Evolutionary conservation across 140 eudicot genomes (phyloP), one percentile per base, ranked within the genome.

Genomic region (Senecio squalidus): DNA sequence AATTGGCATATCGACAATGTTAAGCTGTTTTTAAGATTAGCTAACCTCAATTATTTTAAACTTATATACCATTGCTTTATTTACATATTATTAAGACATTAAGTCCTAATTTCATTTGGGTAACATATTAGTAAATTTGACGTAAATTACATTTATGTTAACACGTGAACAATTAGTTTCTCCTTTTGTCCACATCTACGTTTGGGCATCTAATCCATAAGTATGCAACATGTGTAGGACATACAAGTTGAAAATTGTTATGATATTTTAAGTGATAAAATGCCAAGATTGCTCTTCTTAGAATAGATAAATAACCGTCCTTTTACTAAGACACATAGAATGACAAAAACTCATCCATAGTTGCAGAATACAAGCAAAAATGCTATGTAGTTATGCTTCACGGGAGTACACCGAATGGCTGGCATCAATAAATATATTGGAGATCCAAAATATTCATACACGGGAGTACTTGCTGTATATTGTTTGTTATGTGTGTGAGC

Each of bases 321-420:
- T 58, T 23, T 9, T 31, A 68, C 24, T 38, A 69, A 5, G 60
- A 69, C 67, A 48, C 31, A 36, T n/a, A 17, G 34, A 57, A 48
- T 58, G 36, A 36, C 33, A 43, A 40, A 18, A 47, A 58, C 2
- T 16, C 52, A 36, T 18, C 28, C 23, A 47, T 16, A 18, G 25
- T 28, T 48, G 55, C 30, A 48, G 8, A 13, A 21, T 48, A 48
- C 11, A 48, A 18, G 55, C 25, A 18, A 48, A 48, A 48, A 48
- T 9, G 7, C 1, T 22, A 2, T 48, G 13, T 10, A 3, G 11
- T 22, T 23, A 48, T 34, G 53, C 44, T 44, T 62, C 74, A 69
- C 74, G 74, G 68, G 74, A 69, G 68, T 48, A 34, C 68, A 49
- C 48, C 59, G 45, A n/a, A 25, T 60, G 68, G 68, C 55, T 48